Percentiles rank a stretch among this genome's conserved stretches.
These are phyloP conservation scores for Cucurbita argyrosperma DNA, from an alignment of 306 rosid species.

Conservation along the genomic window DNA sequence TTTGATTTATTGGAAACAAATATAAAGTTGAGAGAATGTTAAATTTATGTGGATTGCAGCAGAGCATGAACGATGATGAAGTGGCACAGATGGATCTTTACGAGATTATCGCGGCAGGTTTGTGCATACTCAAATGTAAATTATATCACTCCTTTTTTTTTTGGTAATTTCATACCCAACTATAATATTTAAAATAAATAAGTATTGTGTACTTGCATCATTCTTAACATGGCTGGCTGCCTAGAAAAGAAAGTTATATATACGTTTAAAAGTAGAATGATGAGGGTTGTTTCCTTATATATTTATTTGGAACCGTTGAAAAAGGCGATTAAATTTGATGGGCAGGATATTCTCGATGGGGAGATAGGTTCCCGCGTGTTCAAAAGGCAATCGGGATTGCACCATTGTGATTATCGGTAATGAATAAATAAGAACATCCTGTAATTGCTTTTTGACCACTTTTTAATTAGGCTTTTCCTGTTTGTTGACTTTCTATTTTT, in stretches of 20 bases:
- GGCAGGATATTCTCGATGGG: conserved; percentile 73
- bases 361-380: conserved; percentile 45
- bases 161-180: no score
- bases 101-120: conserved; percentile 58
- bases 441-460: no score
- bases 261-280: no score
- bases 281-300: no score
- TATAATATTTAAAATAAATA: no score
- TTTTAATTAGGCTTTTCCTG: no score
- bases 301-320: neutral
- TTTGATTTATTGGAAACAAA: no score
- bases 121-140: neutral
- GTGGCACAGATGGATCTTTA: conserved; percentile 50
- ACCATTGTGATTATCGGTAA: neutral
- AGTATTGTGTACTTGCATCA: no score
- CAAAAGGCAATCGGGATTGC: conserved; percentile 22
- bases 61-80: conserved; percentile 31
- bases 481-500: no score
- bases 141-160: no score
- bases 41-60: conserved; percentile 10
- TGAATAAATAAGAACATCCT: neutral
- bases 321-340: neutral
- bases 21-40: neutral
- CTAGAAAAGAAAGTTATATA: no score
- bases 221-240: no score